Base-by-base conservation (phyloP, 208 protist genomes). In the Wallacemonas rigidus region DNA sequence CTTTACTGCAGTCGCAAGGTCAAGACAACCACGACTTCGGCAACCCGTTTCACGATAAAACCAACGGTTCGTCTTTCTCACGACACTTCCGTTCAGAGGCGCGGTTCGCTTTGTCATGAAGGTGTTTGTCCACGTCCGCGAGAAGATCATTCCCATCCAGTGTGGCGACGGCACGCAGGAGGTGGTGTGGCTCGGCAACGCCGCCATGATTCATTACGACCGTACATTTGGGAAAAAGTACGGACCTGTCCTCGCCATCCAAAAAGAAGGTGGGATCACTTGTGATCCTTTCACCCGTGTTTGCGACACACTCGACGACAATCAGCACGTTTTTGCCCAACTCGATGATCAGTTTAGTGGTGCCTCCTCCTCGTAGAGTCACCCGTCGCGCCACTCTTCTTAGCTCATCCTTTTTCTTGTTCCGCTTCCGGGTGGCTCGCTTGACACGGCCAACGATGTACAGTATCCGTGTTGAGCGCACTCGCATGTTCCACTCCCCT, bases 171-270 rank as follows among this genome's bases (percentile, higher is more conserved):
- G 92, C 69, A 93, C 85, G 35, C 92, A 97, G 80, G 63, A 85
- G 40, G 80, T 95, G 9, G 69, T 80, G 40, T 97, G 93, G 91
- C 81, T 97, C 5, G 90, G 87, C 53, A 86, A 93, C 69, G 93
- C 91, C 2, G 93, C 90, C 1, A 93, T 97, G 85, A 82, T 94
- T n/a, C 89, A 92, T 67, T 97, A 97, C 79, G 90, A 97, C 76
- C 58, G 69, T 40, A 89, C 62, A 36, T 90, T 94, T 71, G 90
- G 93, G 2, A 70, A 76, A 35, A 67, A 74, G 51, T 91, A 88
- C 58, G 93, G 93, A 7, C 65, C 86, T 2, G 88, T 90, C 9
- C 54, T 85, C 3, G 85, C 76, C 8, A 92, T 97, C 38, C 84
- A 84, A 1, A 92, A 95, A 69, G 93, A 97, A 70, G 93, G 90